Evolutionary conservation across 2,329 filamentous ascomycete genomes (phyloP).

Genomic region (Aspergillus sp.): DNA sequence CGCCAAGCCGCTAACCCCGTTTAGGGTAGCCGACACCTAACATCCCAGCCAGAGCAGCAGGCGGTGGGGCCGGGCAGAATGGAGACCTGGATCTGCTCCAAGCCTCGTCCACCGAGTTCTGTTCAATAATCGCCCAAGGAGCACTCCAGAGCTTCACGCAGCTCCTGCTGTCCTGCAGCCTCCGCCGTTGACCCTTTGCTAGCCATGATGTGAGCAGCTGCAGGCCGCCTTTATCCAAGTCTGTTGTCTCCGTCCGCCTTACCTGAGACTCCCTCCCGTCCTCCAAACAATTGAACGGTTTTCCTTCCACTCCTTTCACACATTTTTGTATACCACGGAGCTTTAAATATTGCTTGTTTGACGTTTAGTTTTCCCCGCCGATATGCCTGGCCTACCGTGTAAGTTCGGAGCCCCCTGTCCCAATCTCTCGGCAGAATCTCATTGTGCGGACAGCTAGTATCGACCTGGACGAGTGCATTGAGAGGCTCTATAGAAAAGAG

Average conservation of each 20-base stretch:
- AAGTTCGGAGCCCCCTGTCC: constrained; percentile 9
- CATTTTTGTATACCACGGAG: background rate
- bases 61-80: no score
- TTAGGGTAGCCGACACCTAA: no score
- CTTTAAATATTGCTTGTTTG: background rate
- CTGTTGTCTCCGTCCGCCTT: no score
- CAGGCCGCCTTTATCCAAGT: constrained; percentile 14
- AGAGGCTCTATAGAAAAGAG: constrained; percentile 92
- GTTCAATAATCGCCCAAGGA: no score
- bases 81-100: no score
- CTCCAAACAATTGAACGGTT: background rate
- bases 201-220: constrained; percentile 22
- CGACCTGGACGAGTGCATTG: constrained; percentile 97
- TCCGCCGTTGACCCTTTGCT: constrained; percentile 4
- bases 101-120: no score
- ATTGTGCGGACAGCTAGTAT: constrained; percentile 62
- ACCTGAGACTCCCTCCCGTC: background rate
- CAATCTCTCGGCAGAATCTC: constrained; percentile 2
- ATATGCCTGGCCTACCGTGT: constrained; percentile 40
- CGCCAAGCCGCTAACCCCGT: no score
- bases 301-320: background rate
- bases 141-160: no score
- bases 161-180: no score
- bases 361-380: constrained; percentile 5
- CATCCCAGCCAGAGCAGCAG: no score